Evolutionary conservation across 208 protist genomes (phyloP).

Genomic region (Lotmaria passim): DNA sequence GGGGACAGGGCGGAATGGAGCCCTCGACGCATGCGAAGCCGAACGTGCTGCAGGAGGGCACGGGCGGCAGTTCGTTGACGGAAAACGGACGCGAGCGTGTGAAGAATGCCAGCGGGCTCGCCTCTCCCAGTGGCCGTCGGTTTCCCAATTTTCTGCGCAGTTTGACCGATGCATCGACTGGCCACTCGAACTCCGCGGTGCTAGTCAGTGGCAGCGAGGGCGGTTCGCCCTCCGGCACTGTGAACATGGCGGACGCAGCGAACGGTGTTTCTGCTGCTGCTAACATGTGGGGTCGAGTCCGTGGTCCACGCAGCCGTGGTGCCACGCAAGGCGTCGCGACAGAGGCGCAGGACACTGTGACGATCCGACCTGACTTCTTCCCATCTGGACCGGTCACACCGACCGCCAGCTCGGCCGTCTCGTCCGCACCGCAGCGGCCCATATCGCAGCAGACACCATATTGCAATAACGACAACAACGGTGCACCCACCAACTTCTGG

Average conservation of each 20-base stretch:
- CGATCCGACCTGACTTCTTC: constrained; percentile 2
- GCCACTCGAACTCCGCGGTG: not conserved
- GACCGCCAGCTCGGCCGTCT: not conserved
- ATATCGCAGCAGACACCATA: too few species aligned
- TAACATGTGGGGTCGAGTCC: constrained; percentile 1
- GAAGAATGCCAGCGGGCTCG: not conserved
- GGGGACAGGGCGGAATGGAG: constrained; percentile 5
- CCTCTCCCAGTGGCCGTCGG: not conserved
- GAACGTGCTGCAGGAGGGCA: not conserved
- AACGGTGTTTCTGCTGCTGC: not conserved
- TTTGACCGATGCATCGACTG: not conserved
- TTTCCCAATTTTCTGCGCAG: constrained; percentile 13
- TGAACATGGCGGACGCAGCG: too few species aligned
- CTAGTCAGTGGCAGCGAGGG: too few species aligned
- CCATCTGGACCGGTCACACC: not conserved
- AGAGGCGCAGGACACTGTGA: constrained; percentile 1
- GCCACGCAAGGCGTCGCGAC: not conserved
- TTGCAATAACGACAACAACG: not conserved
- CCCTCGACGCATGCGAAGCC: not conserved
- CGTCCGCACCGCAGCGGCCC: too few species aligned
- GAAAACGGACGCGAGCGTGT: not conserved
- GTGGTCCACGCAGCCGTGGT: constrained; percentile 13
- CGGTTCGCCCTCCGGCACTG: too few species aligned
- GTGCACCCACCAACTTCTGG: constrained; percentile 1
- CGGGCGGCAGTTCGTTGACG: not conserved